Percentiles rank a stretch among this genome's conserved stretches.
phyloP scores from a whole-genome alignment of 306 rosid genomes.

The Cucumis sativus region DNA sequence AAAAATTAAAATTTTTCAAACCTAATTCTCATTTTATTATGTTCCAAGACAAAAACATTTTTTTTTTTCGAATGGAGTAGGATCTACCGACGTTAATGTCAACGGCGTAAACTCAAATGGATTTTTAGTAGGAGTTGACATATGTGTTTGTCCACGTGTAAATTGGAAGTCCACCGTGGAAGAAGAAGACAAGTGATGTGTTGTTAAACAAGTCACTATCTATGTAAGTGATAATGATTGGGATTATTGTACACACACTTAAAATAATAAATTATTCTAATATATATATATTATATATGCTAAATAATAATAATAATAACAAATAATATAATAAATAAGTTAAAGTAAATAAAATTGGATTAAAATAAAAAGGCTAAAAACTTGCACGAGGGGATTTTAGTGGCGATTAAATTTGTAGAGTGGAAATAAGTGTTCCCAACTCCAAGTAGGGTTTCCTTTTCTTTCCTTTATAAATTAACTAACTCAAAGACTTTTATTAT shows the following conservation, averaged over 20 bases:
- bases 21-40: no score
- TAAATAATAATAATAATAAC: no score
- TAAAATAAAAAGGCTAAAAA: neutral
- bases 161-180: neutral
- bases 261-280: neutral
- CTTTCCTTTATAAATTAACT: neutral
- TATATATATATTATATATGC: no score
- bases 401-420: neutral
- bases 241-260: neutral
- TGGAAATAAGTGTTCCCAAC: neutral
- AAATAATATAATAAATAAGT: no score
- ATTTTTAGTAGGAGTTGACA: neutral
- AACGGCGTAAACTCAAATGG: no score
- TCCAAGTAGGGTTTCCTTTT: neutral
- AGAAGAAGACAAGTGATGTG: neutral
- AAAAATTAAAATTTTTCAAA: no score
- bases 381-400: constrained; percentile 6
- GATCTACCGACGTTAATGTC: no score
- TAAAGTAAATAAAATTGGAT: no score
- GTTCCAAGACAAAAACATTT: no score
- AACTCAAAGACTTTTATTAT: neutral
- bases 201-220: neutral
- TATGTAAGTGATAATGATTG: neutral
- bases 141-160: neutral
- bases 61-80: no score